Conservation (phyloP, 2,329 filamentous ascomycete species). For the Plenodomus lindquistii region DNA sequence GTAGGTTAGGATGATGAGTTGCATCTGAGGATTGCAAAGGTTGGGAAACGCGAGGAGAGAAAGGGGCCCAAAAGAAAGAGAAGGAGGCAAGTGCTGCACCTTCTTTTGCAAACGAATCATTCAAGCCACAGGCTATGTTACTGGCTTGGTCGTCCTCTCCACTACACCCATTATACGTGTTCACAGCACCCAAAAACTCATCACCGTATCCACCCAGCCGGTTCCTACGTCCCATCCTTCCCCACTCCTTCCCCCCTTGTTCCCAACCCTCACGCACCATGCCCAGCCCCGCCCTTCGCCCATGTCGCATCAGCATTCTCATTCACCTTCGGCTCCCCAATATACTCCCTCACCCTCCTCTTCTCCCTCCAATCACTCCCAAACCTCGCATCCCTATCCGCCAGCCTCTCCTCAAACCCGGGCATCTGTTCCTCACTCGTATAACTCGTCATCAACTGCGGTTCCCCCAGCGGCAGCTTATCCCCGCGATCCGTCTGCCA, state of each 20-base stretch:
- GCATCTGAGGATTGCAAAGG: not conserved
- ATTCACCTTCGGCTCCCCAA: slow-evolving; percentile 55
- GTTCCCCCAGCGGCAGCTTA: slow-evolving; percentile 61
- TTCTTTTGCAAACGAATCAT: too few relatives aligned
- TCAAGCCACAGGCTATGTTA: too few relatives aligned
- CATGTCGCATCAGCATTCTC: slow-evolving; percentile 55
- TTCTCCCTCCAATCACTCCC: slow-evolving; percentile 57
- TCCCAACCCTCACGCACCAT: slow-evolving; percentile 3
- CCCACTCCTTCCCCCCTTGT: too few relatives aligned
- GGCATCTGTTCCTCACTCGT: slow-evolving; percentile 55
- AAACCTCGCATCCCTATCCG: slow-evolving; percentile 59
- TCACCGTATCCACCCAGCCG: not conserved
- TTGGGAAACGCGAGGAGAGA: not conserved
- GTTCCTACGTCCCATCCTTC: not conserved
- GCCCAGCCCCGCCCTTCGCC: slow-evolving; percentile 36
- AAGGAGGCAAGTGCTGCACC: not conserved
- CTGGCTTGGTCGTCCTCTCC: too few relatives aligned
- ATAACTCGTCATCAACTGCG: slow-evolving; percentile 68
- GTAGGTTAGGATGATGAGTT: not conserved
- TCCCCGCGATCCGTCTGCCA: slow-evolving; percentile 84
- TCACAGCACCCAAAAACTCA: not conserved
- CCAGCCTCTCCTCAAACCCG: slow-evolving; percentile 50
- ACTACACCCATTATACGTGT: too few relatives aligned
- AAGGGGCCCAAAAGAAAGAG: not conserved
- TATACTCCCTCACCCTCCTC: slow-evolving; percentile 57